Percentiles rank a stretch among this genome's conserved stretches.
phyloP scores from a whole-genome alignment of 345 rosid genomes.

The Geranium brycei region DNA sequence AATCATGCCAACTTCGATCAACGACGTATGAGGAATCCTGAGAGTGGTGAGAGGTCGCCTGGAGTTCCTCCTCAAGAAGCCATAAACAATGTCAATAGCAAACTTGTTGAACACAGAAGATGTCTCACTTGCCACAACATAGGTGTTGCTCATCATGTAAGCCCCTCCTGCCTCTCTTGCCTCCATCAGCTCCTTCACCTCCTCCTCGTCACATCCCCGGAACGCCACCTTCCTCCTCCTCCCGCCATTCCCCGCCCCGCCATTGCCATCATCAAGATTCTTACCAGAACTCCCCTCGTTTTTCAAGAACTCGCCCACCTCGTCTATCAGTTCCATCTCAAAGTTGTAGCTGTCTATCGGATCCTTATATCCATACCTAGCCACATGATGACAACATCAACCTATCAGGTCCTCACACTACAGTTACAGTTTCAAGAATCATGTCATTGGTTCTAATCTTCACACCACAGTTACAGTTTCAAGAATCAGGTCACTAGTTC shows the following conservation, averaged over 20 bases:
- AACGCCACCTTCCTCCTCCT: slow-evolving; percentile 4
- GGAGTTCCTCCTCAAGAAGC: slow-evolving; percentile 11
- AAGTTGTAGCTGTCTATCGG: neutral
- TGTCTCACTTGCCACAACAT: slow-evolving; percentile 2
- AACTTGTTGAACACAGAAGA: slow-evolving; percentile 7
- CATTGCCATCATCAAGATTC: neutral
- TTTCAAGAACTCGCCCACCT: neutral
- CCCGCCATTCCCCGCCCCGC: neutral
- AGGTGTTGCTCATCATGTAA: slow-evolving; percentile 9
- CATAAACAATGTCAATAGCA: slow-evolving; percentile 2
- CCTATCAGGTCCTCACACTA: no score
- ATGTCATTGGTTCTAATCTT: no score
- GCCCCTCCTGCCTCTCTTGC: slow-evolving; percentile 9
- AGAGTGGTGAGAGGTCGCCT: slow-evolving; percentile 8
- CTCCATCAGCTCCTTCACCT: slow-evolving; percentile 9
- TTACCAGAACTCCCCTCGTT: neutral
- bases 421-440: no score
- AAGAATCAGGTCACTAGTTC: no score
- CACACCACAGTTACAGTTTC: no score
- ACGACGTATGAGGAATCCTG: slow-evolving; percentile 8
- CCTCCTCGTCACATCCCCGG: neutral
- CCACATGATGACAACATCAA: no score
- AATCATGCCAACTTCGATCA: slow-evolving; percentile 13
- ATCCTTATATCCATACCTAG: neutral
- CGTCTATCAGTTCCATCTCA: neutral